A percentile compares a stretch with the other conserved stretches of the same genome.
Evolutionary conservation across 78 protist genomes (phyloP).

Genomic region (Blattamonas nauphoetae): DNA sequence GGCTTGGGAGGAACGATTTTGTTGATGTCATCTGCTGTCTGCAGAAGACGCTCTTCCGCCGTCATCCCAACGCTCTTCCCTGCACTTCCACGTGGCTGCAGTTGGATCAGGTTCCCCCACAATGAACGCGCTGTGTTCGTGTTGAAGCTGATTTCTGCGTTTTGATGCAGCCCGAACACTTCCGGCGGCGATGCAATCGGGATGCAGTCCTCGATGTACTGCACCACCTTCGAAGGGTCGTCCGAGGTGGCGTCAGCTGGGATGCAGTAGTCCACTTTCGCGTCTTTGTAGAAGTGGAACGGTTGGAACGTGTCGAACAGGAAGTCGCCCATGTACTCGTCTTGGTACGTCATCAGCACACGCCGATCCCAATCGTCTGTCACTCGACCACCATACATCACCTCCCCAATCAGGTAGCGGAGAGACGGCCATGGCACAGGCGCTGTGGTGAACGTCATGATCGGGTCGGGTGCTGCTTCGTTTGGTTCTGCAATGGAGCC

Average conservation of each 20-base stretch:
- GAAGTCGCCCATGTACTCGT: constrained; percentile 90
- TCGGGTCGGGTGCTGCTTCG: background rate
- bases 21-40: constrained; percentile 20
- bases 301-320: constrained; percentile 78
- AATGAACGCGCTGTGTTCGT: constrained; percentile 38
- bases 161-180: constrained; percentile 79
- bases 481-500: background rate
- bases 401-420: constrained; percentile 81
- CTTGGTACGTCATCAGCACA: constrained; percentile 66
- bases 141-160: constrained; percentile 77
- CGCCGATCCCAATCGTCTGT: constrained; percentile 76
- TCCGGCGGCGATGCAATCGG: constrained; percentile 61
- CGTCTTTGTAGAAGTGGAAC: constrained; percentile 56
- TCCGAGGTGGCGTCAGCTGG: constrained; percentile 15
- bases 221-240: constrained; percentile 5
- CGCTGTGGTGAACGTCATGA: background rate
- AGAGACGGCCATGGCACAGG: constrained; percentile 73
- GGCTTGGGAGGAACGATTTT: constrained; percentile 26
- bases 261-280: constrained; percentile 24
- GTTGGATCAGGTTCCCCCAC: constrained; percentile 44
- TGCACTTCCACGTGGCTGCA: constrained; percentile 56
- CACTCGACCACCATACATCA: constrained; percentile 90
- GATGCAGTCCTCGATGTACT: constrained; percentile 29
- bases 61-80: constrained; percentile 32
- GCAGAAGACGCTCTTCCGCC: constrained; percentile 35